Evolutionary conservation across 1,139 yeast genomes (phyloP).

Genomic region (Magnusiomyces suaveolens): DNA sequence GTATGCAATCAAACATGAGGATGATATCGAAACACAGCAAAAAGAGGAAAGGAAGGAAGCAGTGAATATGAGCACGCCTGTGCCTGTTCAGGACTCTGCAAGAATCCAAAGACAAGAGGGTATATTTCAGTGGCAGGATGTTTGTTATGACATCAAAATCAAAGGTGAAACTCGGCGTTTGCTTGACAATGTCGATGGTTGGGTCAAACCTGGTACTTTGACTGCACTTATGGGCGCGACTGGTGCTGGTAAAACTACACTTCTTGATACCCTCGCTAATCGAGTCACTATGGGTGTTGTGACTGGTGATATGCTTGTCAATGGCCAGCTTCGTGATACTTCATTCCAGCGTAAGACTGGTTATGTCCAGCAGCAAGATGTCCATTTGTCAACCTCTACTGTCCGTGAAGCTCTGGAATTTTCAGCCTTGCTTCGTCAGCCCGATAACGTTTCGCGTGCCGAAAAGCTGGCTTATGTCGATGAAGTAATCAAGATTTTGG

Average conservation of each 20-base stretch:
- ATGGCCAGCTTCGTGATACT: conserved; percentile 56
- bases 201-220: conserved; percentile 70
- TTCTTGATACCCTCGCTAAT: conserved; percentile 64
- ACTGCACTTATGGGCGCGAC: conserved; percentile 83
- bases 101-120: conserved; percentile 25
- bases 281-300: conserved; percentile 73
- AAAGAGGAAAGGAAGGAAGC: background rate
- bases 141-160: conserved; percentile 63
- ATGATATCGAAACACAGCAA: conserved; percentile 15
- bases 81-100: conserved; percentile 14
- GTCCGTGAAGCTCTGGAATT: conserved; percentile 70
- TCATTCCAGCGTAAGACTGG: conserved; percentile 79
- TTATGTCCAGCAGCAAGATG: conserved; percentile 75
- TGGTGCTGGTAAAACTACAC: conserved; percentile 80
- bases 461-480: conserved; percentile 69
- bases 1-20: conserved; percentile 21
- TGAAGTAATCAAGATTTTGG: conserved; percentile 56
- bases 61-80: conserved; percentile 12
- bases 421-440: conserved; percentile 68
- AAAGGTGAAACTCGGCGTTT: conserved; percentile 51
- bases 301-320: conserved; percentile 66
- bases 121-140: conserved; percentile 72
- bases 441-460: conserved; percentile 40
- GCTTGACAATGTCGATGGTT: conserved; percentile 65
- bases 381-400: conserved; percentile 63